Percentiles rank a stretch among this genome's conserved stretches.
Conservation (phyloP, 306 rosid species). For the Cucurbita moschata region DNA sequence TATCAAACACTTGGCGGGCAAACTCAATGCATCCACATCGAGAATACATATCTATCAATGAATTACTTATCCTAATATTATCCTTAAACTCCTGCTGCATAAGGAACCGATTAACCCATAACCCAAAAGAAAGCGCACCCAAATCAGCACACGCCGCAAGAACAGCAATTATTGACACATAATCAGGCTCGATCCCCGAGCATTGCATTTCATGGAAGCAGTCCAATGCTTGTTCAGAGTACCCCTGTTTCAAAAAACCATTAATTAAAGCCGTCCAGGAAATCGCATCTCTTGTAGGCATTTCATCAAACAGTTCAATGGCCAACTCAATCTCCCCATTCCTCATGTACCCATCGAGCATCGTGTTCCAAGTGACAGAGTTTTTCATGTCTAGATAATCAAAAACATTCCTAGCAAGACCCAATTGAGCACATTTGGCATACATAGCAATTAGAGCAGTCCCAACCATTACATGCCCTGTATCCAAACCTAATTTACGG, state of each 20-base stretch:
- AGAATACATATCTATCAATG: conserved; percentile 73
- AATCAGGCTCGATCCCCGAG: conserved; percentile 48
- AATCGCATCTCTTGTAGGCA: conserved; percentile 54
- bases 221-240: conserved; percentile 46
- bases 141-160: conserved; percentile 73
- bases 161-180: conserved; percentile 66
- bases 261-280: conserved; percentile 80
- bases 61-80: conserved; percentile 42
- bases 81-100: conserved; percentile 26
- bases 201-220: conserved; percentile 68
- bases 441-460: conserved; percentile 73
- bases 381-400: conserved; percentile 39
- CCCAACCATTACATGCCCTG: conserved; percentile 57
- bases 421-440: conserved; percentile 39
- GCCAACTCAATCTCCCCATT: conserved; percentile 39
- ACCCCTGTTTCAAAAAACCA: conserved; percentile 55
- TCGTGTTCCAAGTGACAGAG: conserved; percentile 64
- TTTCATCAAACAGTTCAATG: conserved; percentile 48
- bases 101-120: conserved; percentile 54
- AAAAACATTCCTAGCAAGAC: conserved; percentile 42
- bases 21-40: conserved; percentile 66
- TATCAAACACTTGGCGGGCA: conserved; percentile 53
- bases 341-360: conserved; percentile 60
- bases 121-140: conserved; percentile 61
- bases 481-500: conserved; percentile 35